Conservation (phyloP, 139 green algal species). For the Pleodorina starrii region DNA sequence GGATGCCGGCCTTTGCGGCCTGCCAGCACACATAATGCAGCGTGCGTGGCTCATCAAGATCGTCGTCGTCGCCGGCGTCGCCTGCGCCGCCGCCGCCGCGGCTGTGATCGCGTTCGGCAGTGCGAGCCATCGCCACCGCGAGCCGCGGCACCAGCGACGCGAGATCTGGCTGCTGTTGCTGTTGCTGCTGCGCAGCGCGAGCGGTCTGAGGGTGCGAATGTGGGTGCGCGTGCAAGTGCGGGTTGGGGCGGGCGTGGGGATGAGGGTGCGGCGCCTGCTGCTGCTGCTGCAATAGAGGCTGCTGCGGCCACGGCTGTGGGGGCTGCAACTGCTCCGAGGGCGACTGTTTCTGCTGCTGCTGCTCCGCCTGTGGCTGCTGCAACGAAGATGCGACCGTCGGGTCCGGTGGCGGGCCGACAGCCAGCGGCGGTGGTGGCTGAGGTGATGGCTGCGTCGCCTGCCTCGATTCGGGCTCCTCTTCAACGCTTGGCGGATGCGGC, state of each 20-base stretch:
- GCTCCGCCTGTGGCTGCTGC: neutral
- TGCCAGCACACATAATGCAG: conserved; percentile 47
- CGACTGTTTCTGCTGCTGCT: neutral
- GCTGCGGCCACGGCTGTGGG: neutral
- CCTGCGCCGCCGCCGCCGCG: neutral
- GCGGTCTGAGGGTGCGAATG: neutral
- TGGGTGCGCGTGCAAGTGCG: neutral
- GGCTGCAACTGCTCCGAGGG: neutral
- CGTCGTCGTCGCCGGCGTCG: neutral
- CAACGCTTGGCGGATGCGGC: too few species aligned
- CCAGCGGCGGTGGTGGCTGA: too few species aligned
- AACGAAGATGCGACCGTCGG: too few species aligned
- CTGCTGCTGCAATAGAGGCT: neutral
- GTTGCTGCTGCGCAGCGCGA: too few species aligned
- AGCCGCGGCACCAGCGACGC: too few species aligned
- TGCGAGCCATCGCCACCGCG: too few species aligned
- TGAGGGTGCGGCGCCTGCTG: neutral
- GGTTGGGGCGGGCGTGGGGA: neutral
- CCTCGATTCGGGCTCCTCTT: too few species aligned
- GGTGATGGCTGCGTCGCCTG: too few species aligned
- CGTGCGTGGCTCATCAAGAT: neutral
- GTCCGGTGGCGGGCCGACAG: too few species aligned
- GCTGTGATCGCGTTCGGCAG: too few species aligned
- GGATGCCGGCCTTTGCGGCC: conserved; percentile 21
- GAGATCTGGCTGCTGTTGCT: too few species aligned